Evolutionary conservation across 495 filamentous ascomycete genomes (phyloP).

Genomic region (Penicillium odoratum): DNA sequence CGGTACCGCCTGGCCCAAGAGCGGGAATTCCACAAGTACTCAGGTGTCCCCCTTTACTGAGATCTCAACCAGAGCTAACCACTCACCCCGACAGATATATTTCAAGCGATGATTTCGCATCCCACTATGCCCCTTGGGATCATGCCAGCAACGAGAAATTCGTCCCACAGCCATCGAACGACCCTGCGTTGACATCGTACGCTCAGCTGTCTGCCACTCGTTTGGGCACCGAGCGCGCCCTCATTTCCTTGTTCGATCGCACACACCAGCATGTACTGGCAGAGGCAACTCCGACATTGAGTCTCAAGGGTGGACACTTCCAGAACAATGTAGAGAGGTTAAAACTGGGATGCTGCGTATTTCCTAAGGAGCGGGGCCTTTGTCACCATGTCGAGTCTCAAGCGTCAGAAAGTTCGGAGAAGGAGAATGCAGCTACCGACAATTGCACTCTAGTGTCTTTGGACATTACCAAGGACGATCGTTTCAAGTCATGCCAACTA

Average conservation of each 20-base stretch:
- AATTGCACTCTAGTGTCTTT: slow-evolving; percentile 8
- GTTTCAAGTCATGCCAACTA: slow-evolving; percentile 1
- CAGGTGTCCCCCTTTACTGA: not conserved
- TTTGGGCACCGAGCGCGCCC: slow-evolving; percentile 48
- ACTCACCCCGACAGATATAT: slow-evolving; percentile 17
- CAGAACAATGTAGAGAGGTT: slow-evolving; percentile 32
- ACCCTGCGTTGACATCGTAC: slow-evolving; percentile 59
- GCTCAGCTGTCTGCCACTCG: slow-evolving; percentile 59
- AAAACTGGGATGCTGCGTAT: slow-evolving; percentile 40
- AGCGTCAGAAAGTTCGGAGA: not conserved
- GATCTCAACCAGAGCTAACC: not conserved
- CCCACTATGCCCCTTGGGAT: slow-evolving; percentile 16
- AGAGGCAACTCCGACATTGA: slow-evolving; percentile 54
- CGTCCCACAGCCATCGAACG: slow-evolving; percentile 35
- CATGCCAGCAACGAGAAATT: slow-evolving; percentile 13
- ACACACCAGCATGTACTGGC: slow-evolving; percentile 58
- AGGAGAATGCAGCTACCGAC: not conserved
- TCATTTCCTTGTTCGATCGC: slow-evolving; percentile 60
- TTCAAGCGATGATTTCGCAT: slow-evolving; percentile 6
- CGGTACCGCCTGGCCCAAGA: slow-evolving; percentile 1
- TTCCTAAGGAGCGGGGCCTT: slow-evolving; percentile 43
- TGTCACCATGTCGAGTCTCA: slow-evolving; percentile 40
- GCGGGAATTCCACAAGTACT: slow-evolving; percentile 8
- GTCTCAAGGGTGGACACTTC: slow-evolving; percentile 23
- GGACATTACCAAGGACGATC: slow-evolving; percentile 26